These are phyloP conservation scores for Akebia trifoliata DNA, from an alignment of 164 flowering plant species.

Conservation along the genomic window DNA sequence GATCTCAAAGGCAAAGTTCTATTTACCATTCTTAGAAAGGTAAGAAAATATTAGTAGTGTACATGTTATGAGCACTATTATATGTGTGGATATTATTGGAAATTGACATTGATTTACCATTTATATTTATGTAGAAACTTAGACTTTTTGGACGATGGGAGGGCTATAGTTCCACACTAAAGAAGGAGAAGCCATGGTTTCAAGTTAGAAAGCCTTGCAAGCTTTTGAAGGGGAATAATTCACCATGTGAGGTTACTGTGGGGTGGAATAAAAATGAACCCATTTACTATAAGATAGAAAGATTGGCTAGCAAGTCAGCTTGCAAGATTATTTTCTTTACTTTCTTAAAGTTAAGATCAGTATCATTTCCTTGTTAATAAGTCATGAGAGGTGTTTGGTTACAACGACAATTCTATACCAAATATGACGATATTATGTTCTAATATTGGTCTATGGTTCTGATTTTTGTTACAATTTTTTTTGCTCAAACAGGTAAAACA, in stretches of 20 bases:
- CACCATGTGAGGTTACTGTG: conserved; percentile 18
- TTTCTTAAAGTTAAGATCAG: no score
- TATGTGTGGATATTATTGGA: not conserved
- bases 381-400: no score
- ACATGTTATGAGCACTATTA: not conserved
- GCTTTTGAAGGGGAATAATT: conserved; percentile 13
- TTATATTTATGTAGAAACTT: conserved; percentile 18
- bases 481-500: conserved; percentile 1
- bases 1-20: conserved; percentile 31
- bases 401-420: no score
- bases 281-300: conserved; percentile 22
- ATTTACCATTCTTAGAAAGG: conserved; percentile 27
- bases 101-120: not conserved
- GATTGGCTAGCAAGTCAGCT: conserved; percentile 14
- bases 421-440: no score
- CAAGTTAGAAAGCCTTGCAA: conserved; percentile 22
- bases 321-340: conserved; percentile 19
- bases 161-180: conserved; percentile 18
- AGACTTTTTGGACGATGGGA: conserved; percentile 24
- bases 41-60: conserved; percentile 4
- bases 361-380: no score
- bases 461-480: no score
- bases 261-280: conserved; percentile 8
- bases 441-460: no score
- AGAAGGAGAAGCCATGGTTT: conserved; percentile 28